These are phyloP conservation scores for Cornus florida DNA, from an alignment of 148 eudicot genomes.

Conservation along the genomic window DNA sequence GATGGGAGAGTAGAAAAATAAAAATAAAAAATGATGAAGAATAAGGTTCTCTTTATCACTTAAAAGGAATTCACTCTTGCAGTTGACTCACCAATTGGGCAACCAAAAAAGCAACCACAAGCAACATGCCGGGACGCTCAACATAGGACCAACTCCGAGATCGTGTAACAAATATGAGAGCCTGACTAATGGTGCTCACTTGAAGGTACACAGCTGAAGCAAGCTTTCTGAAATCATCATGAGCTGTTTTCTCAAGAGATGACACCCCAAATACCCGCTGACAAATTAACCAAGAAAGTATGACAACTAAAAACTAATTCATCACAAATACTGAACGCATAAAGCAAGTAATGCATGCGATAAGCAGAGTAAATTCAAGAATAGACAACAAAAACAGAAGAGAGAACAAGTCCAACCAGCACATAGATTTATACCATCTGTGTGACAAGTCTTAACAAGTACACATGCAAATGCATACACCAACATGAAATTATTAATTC, in stretches of 20 bases:
- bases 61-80: background rate
- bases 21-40: too few species aligned
- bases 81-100: slow-evolving; percentile 75
- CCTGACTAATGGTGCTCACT: slow-evolving; percentile 97
- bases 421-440: too few species aligned
- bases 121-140: slow-evolving; percentile 87
- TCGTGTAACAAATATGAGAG: slow-evolving; percentile 93
- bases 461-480: background rate
- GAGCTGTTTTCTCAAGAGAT: slow-evolving; percentile 74
- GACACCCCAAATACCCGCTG: slow-evolving; percentile 81
- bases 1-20: too few species aligned
- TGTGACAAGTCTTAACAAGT: background rate
- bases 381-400: background rate
- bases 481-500: background rate
- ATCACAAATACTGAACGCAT: background rate
- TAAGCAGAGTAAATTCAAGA: background rate
- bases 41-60: background rate
- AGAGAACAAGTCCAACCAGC: background rate
- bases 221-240: slow-evolving; percentile 66
- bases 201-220: slow-evolving; percentile 97
- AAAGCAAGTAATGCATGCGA: background rate
- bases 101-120: slow-evolving; percentile 68
- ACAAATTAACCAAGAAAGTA: background rate
- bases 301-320: background rate
- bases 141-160: slow-evolving; percentile 90